Conservation (phyloP, 257 asterid genomes). For the Euphrasia confusa region DNA sequence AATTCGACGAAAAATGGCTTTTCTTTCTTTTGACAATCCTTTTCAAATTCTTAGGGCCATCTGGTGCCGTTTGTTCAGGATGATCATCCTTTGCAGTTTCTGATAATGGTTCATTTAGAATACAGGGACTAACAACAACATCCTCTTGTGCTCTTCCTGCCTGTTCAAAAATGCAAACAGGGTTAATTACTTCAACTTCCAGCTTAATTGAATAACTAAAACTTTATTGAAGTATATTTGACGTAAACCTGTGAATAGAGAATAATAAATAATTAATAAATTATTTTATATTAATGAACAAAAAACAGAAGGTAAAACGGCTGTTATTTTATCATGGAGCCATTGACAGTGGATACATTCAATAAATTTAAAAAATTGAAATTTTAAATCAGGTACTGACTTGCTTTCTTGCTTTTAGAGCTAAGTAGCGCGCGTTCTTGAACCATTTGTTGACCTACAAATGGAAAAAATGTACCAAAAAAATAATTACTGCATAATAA, state of each 20-base stretch:
- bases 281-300: slow-evolving; percentile 13
- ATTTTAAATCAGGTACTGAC: slow-evolving; percentile 21
- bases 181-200: slow-evolving; percentile 17
- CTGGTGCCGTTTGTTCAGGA: slow-evolving; percentile 30
- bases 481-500: background rate
- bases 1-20: slow-evolving; percentile 28
- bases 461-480: slow-evolving; percentile 15
- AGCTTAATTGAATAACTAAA: slow-evolving; percentile 9
- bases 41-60: slow-evolving; percentile 22
- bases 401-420: slow-evolving; percentile 90
- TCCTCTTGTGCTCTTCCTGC: slow-evolving; percentile 34
- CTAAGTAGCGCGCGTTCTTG: slow-evolving; percentile 93
- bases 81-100: slow-evolving; percentile 30
- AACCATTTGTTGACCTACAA: slow-evolving; percentile 97
- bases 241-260: slow-evolving; percentile 1
- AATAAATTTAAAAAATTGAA: background rate
- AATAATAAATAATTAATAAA: slow-evolving; percentile 2
- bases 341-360: background rate
- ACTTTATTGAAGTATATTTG: background rate
- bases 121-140: slow-evolving; percentile 37
- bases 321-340: background rate
- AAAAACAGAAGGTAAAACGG: background rate
- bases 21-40: slow-evolving; percentile 31
- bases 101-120: slow-evolving; percentile 33
- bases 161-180: slow-evolving; percentile 32